Percentiles rank a stretch among this genome's conserved stretches.
Conservation (phyloP, 768 basidiomycete species). For the Amanita phalloides region DNA sequence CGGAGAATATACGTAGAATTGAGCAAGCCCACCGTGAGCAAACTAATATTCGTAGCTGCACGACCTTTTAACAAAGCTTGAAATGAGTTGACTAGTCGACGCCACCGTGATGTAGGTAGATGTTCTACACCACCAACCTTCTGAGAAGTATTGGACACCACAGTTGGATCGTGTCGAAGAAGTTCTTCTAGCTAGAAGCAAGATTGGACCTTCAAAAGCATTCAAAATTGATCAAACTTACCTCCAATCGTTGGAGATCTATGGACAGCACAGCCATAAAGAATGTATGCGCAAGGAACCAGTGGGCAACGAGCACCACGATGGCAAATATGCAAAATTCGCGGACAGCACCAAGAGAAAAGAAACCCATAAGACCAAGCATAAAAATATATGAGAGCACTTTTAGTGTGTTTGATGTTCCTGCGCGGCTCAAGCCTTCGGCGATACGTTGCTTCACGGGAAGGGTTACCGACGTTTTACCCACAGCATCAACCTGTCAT, state of each 20-base stretch:
- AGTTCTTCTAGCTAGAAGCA: constrained; percentile 68
- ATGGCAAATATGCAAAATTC: constrained; percentile 93
- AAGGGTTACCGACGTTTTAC: constrained; percentile 74
- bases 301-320: constrained; percentile 91
- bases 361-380: constrained; percentile 64
- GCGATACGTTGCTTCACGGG: constrained; percentile 90
- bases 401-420: constrained; percentile 87
- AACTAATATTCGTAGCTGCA: constrained; percentile 67
- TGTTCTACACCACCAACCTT: constrained; percentile 18
- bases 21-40: constrained; percentile 50
- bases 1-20: not conserved
- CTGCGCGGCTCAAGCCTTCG: constrained; percentile 79
- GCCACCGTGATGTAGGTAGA: constrained; percentile 32
- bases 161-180: constrained; percentile 56
- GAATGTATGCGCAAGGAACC: constrained; percentile 95
- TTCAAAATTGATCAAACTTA: constrained; percentile 17
- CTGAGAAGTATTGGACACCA: constrained; percentile 32
- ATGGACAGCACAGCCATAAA: constrained; percentile 92
- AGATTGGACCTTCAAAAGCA: constrained; percentile 5
- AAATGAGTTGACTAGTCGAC: constrained; percentile 26
- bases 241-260: constrained; percentile 89
- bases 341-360: constrained; percentile 71
- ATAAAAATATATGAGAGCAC: constrained; percentile 80
- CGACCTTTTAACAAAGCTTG: constrained; percentile 51
- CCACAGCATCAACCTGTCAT: constrained; percentile 73